Conservation (phyloP, 1,284 basidiomycete species). For the Sporisorium graminicola region DNA sequence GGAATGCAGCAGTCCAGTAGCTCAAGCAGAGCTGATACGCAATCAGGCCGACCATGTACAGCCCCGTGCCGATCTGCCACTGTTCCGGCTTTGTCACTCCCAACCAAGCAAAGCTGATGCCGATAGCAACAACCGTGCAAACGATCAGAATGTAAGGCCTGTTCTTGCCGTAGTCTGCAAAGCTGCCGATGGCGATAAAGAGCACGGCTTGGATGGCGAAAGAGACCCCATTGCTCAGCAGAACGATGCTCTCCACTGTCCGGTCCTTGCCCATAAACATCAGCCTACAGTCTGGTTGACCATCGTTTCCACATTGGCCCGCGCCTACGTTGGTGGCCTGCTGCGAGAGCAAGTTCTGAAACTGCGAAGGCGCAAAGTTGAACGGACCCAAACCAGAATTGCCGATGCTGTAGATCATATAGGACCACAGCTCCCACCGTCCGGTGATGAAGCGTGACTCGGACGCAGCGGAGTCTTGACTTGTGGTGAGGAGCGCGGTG, state of each 20-base stretch:
- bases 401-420: slow-evolving; percentile 80
- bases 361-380: slow-evolving; percentile 81
- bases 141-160: slow-evolving; percentile 50
- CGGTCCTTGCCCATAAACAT: slow-evolving; percentile 71
- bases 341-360: slow-evolving; percentile 78
- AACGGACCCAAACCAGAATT: slow-evolving; percentile 76
- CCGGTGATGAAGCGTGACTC: slow-evolving; percentile 24
- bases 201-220: slow-evolving; percentile 70
- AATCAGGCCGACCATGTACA: slow-evolving; percentile 86
- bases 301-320: slow-evolving; percentile 37
- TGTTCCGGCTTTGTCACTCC: slow-evolving; percentile 74
- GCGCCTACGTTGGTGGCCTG: slow-evolving; percentile 74
- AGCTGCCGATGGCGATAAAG: slow-evolving; percentile 84
- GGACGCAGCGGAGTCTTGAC: slow-evolving; percentile 14
- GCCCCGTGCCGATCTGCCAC: slow-evolving; percentile 81
- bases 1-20: slow-evolving; percentile 86
- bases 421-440: slow-evolving; percentile 75
- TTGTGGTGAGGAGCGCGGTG: slow-evolving; percentile 19
- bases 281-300: slow-evolving; percentile 69
- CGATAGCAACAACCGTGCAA: slow-evolving; percentile 44
- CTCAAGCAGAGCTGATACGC: slow-evolving; percentile 83
- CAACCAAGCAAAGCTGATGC: slow-evolving; percentile 36
- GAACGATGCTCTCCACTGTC: slow-evolving; percentile 55
- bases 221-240: slow-evolving; percentile 52
- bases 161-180: slow-evolving; percentile 62